Conservation (phyloP, 208 protist genomes). For the Leptomonas pyrrhocoris region DNA sequence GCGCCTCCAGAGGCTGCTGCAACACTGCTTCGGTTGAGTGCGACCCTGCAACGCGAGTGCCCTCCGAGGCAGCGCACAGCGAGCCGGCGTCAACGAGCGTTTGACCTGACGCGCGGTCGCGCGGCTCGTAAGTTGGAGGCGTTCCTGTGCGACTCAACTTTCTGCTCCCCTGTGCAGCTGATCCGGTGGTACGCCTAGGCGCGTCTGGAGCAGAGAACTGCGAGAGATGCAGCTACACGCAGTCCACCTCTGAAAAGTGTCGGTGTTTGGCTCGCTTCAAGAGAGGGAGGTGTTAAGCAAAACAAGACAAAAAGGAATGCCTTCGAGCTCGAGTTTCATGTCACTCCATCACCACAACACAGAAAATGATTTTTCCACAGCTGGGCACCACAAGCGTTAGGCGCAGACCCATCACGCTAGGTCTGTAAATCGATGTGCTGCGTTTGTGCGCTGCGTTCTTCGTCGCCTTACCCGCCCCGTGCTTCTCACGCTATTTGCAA, state of each 20-base stretch:
- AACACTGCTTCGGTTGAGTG: slow-evolving; percentile 20
- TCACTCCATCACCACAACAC: too few species aligned
- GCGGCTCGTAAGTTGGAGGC: slow-evolving; percentile 17
- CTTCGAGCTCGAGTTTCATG: too few species aligned
- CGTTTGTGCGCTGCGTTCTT: too few species aligned
- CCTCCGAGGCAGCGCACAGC: slow-evolving; percentile 13
- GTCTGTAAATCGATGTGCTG: too few species aligned
- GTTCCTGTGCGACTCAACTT: slow-evolving; percentile 16
- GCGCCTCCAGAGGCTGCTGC: slow-evolving; percentile 20
- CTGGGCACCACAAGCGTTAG: too few species aligned
- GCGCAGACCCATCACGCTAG: too few species aligned
- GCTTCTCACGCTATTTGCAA: too few species aligned
- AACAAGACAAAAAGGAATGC: too few species aligned
- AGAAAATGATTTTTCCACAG: too few species aligned
- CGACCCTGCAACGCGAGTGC: slow-evolving; percentile 7
- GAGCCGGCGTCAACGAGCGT: slow-evolving; percentile 31
- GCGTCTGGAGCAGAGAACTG: background rate
- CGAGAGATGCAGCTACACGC: background rate
- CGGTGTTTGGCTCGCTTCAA: too few species aligned
- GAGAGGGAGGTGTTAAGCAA: too few species aligned
- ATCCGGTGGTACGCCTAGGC: slow-evolving; percentile 26
- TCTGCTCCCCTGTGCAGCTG: slow-evolving; percentile 26
- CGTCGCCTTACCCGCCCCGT: too few species aligned
- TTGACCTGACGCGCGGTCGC: slow-evolving; percentile 23
- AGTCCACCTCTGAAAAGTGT: background rate